Conservation (phyloP, 2,329 filamentous ascomycete species). For the Conoideocrella luteorostrata region DNA sequence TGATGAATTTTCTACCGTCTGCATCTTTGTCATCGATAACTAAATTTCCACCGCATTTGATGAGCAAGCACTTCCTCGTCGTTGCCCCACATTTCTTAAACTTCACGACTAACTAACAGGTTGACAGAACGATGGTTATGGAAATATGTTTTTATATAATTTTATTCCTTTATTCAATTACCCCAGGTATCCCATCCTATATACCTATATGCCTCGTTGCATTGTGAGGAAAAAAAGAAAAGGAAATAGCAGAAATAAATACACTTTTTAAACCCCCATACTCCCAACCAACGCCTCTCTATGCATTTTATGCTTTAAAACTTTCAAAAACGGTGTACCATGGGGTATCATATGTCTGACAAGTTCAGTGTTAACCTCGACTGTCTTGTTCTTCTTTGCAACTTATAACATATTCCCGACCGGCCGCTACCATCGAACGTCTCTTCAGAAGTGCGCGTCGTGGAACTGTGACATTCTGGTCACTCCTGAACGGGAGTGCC, state of each 20-base stretch:
- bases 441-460: constrained; percentile 7
- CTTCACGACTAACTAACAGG: too few relatives aligned
- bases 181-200: constrained; percentile 12
- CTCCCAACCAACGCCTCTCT: constrained; percentile 4
- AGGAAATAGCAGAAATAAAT: constrained; percentile 8
- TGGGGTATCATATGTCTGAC: constrained; percentile 1
- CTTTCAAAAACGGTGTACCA: neutral
- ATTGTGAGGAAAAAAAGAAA: constrained; percentile 12
- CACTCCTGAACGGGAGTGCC: constrained; percentile 10
- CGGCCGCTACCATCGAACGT: constrained; percentile 1
- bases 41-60: constrained; percentile 2
- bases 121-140: too few relatives aligned
- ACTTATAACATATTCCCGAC: constrained; percentile 4
- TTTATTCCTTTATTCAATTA: neutral
- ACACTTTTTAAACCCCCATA: constrained; percentile 12
- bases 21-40: too few relatives aligned
- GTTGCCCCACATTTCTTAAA: constrained; percentile 1
- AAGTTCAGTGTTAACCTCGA: too few relatives aligned
- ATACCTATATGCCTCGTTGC: constrained; percentile 13
- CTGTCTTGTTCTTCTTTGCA: too few relatives aligned
- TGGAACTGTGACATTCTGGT: constrained; percentile 13
- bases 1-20: too few relatives aligned
- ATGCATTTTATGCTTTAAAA: constrained; percentile 4
- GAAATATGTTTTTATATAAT: neutral
- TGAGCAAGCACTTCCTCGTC: neutral